phyloP scores from a whole-genome alignment of 306 rosid species.

The Ochetophila trinervis region DNA sequence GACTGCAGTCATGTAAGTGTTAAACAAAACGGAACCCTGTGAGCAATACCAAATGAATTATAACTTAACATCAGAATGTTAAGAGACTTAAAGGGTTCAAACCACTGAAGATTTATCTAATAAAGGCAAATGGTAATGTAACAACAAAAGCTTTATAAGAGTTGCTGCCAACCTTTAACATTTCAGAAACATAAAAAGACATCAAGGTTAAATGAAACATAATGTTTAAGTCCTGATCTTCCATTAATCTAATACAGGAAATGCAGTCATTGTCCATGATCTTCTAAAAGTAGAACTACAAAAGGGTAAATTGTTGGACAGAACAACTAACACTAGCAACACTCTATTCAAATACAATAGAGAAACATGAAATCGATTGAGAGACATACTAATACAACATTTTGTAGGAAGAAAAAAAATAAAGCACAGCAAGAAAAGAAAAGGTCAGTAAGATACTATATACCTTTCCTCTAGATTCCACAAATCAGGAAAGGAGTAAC shows the following conservation, averaged over 20 bases:
- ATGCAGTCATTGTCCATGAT: background rate
- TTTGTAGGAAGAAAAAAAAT: constrained; percentile 8
- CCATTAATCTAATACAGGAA: background rate
- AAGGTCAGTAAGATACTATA: constrained; percentile 12
- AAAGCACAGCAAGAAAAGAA: constrained; percentile 6
- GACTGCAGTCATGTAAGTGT: background rate
- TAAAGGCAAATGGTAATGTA: background rate
- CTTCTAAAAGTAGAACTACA: background rate
- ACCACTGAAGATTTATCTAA: background rate
- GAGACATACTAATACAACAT: background rate
- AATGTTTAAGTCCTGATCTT: background rate
- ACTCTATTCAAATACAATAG: background rate
- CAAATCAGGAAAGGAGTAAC: constrained; percentile 73
- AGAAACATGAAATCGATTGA: background rate
- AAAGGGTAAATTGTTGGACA: background rate
- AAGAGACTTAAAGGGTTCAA: background rate
- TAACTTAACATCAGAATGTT: background rate
- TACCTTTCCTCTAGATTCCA: constrained; percentile 89
- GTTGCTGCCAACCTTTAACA: background rate
- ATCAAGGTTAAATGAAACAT: background rate
- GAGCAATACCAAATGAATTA: background rate
- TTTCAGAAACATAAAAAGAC: background rate
- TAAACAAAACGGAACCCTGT: background rate
- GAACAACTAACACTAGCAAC: background rate
- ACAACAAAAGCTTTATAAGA: background rate